Evolutionary conservation across 257 asterid species (phyloP), one percentile per base, ranked within the genome.

Genomic region (Linaria vulgaris): DNA sequence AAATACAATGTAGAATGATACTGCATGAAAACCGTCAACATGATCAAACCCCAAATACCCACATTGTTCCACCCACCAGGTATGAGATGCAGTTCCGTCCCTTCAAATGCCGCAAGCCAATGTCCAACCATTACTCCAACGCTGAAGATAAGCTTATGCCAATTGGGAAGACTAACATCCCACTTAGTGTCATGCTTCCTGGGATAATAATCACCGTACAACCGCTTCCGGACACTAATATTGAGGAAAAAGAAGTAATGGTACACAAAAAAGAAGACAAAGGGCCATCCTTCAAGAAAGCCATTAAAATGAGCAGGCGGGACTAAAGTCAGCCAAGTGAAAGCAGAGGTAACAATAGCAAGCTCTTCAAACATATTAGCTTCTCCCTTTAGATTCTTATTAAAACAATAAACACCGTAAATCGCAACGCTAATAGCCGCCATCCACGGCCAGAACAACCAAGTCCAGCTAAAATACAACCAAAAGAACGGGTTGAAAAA

Each of bases 391-490:
- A 85, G 49, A 78, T 87, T 80, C 72, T 72, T 84, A 45, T 48
- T 59, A 38, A 84, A 72, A 77, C 96, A 70, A 70, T 78, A 87
- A 64, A 81, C 19, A 19, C 97, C 89, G 63, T 78, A 85, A 49
- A 71, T 37, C 17, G 87, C 96, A 14, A 82, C 12, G 22, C 79
- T 72, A 54, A 83, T 54, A 11, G 88, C 95, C 52, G 66, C 79
- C 61, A 82, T 69, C 99, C 97, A 90, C 10, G 99, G 99, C 97
- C 97, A 94, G 78, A 87, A 87, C 64, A 90, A 53, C 99, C 95
- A 94, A 12, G 88, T 72, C 96, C 88, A 87, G 74, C 96, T 94
- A 68, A 94, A 85, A 39, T 94, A 94, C 95, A 79, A 85, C 99
- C 97, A 94, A 68, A 94, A 76, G 64, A 94, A 94, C 0, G 99